phyloP scores from a whole-genome alignment of 352 stramenopile species.

The Thraustochytrium striatum region DNA sequence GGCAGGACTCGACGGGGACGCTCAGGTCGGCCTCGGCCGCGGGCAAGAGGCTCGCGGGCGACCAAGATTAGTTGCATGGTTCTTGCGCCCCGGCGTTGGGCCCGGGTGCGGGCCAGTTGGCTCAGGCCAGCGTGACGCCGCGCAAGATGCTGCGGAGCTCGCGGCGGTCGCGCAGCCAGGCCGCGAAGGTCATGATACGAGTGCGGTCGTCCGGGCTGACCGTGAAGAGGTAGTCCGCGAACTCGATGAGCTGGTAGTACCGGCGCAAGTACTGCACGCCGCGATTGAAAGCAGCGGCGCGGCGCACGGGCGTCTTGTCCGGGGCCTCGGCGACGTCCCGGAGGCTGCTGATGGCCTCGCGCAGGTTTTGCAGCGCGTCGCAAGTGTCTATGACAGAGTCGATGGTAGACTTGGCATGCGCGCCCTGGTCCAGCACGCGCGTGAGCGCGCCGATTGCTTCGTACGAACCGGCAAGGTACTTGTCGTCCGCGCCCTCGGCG shows the following conservation, averaged over 20 bases:
- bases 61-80: no score
- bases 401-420: constrained; percentile 16
- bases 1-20: no score
- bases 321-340: constrained; percentile 24
- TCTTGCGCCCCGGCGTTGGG: no score
- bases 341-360: constrained; percentile 44
- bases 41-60: no score
- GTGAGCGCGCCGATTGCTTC: constrained; percentile 17
- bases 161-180: neutral
- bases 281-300: neutral
- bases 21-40: no score
- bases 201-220: constrained; percentile 34
- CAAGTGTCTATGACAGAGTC: constrained; percentile 48
- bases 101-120: no score
- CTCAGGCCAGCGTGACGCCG: constrained; percentile 5
- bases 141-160: constrained; percentile 32
- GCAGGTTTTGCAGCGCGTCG: constrained; percentile 45
- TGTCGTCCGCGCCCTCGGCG: neutral
- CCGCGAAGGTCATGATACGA: constrained; percentile 23
- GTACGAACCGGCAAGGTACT: constrained; percentile 43
- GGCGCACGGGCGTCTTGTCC: constrained; percentile 16
- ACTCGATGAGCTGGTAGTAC: constrained; percentile 81
- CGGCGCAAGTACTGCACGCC: constrained; percentile 76
- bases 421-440: constrained; percentile 41
- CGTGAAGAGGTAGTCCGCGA: constrained; percentile 67